Conservation (phyloP, 176 grass and related monocot species). For the Ensete glaucum region DNA sequence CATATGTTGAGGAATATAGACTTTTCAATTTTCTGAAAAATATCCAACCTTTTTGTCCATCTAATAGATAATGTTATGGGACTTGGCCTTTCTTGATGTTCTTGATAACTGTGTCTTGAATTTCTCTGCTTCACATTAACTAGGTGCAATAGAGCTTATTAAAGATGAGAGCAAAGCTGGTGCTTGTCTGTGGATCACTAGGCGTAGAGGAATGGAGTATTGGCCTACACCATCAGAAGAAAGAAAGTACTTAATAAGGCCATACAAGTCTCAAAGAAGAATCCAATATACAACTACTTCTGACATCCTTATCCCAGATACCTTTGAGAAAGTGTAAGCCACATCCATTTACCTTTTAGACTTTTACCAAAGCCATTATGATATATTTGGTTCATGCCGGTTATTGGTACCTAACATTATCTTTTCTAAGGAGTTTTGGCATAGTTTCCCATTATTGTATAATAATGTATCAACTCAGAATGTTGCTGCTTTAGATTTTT, state of each 20-base stretch:
- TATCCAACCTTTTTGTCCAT: neutral
- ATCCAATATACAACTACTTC: slow-evolving; percentile 41
- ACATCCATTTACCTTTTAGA: neutral
- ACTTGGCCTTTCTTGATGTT: neutral
- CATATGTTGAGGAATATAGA: neutral
- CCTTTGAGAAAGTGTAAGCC: slow-evolving; percentile 86
- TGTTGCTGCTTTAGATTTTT: too few species aligned
- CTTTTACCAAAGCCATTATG: too few species aligned
- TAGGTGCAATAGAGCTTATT: slow-evolving; percentile 85
- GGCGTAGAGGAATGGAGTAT: slow-evolving; percentile 79
- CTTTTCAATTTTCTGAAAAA: neutral
- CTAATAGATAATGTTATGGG: neutral
- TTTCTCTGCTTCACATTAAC: slow-evolving; percentile 4
- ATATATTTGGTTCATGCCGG: too few species aligned
- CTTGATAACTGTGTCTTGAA: neutral
- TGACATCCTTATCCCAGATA: slow-evolving; percentile 46
- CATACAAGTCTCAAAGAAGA: slow-evolving; percentile 41
- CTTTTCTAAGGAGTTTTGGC: too few species aligned
- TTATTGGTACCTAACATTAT: too few species aligned
- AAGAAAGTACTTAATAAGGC: slow-evolving; percentile 50
- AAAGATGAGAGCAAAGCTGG: slow-evolving; percentile 89
- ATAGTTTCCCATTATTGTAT: too few species aligned
- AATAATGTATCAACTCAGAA: too few species aligned
- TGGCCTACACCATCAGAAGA: slow-evolving; percentile 65
- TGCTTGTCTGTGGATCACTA: slow-evolving; percentile 87